Base-by-base conservation (phyloP, 805 yeast species). In the Lachancea fermentati region DNA sequence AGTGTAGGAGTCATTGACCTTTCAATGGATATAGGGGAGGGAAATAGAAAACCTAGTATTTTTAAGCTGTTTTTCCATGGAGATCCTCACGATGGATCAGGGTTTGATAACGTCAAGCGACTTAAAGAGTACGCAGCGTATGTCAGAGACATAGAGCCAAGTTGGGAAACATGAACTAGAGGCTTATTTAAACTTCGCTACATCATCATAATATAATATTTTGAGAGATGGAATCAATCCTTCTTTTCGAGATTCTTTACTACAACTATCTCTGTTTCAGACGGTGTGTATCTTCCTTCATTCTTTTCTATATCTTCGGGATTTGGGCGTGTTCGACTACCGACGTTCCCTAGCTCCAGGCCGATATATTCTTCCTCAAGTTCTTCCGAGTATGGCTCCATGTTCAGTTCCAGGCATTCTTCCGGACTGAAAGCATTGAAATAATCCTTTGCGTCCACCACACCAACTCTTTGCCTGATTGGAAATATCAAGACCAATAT, bases 1-100 rank as follows among this genome's bases (percentile, higher is more conserved):
- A 81, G 95, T 30, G 66, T 71, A 13, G 95, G 95, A 1, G 79
- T 81, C 19, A 55, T 79, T 19, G 69, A 72, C 37, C 55, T 81
- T 13, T 63, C 67, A 2, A 57, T 60, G 2, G 65, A 65, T 32
- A 31, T 55, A 37, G 63, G 34, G 37, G 55, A 36, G 57, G 71
- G 69, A 12, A 54, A 56, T n/a, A 50, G 53, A 3, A 49, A 51
- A 19, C 50, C 54, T 7, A 58, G 63, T 33, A 51, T 52, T 5
- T 62, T 62, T 40, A 62, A 70, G 41, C 44, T 69, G 32, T 72
- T 72, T 43, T 71, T 63, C 46, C 58, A 70, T 30, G 75, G 75
- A 0, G 55, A 58, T 28, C 55, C 58, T 4, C 52, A 47, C 11
- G 41, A 56, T n/a, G 44, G 49, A 5, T 46, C 47, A 13, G 39